phyloP scores from a whole-genome alignment of 2,329 filamentous ascomycete species.

The Delphinella strobiligena region DNA sequence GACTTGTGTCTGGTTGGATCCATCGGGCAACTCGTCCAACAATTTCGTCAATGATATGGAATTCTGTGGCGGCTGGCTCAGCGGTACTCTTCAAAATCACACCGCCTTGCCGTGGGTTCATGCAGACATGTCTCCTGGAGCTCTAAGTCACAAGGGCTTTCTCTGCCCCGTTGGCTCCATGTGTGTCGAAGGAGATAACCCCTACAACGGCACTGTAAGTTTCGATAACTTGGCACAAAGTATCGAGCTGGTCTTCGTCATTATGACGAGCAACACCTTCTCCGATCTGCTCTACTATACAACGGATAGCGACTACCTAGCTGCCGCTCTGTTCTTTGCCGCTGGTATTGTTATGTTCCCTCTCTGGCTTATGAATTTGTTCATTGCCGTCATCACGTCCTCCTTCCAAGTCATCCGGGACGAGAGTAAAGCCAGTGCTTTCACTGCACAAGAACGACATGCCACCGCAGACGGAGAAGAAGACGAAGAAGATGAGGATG shows the following conservation, averaged over 20 bases:
- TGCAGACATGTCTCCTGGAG: constrained; percentile 38
- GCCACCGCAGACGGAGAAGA: constrained; percentile 11
- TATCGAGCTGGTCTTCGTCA: constrained; percentile 86
- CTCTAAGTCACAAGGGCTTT: constrained; percentile 61
- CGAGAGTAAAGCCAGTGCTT: constrained; percentile 88
- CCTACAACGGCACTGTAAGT: constrained; percentile 73
- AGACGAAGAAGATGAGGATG: constrained; percentile 24
- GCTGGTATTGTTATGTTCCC: constrained; percentile 77
- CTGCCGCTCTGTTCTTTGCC: constrained; percentile 66
- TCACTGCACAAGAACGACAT: constrained; percentile 60
- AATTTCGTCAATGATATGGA: constrained; percentile 49
- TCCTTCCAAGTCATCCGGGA: constrained; percentile 97
- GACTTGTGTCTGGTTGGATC: constrained; percentile 39
- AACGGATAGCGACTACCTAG: constrained; percentile 80
- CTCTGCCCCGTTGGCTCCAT: constrained; percentile 74
- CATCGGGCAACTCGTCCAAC: constrained; percentile 29
- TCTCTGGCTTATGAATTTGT: constrained; percentile 89
- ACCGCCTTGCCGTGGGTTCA: constrained; percentile 45
- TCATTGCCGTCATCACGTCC: constrained; percentile 94
- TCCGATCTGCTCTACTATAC: constrained; percentile 90
- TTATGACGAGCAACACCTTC: constrained; percentile 98
- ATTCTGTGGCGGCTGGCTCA: constrained; percentile 76
- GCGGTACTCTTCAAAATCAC: constrained; percentile 26
- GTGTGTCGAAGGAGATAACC: constrained; percentile 69
- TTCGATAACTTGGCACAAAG: constrained; percentile 94